A percentile compares a stretch with the other conserved stretches of the same genome.
Conservation (phyloP, 192 early-diverging fungal species). For the Linnemannia exigua region DNA sequence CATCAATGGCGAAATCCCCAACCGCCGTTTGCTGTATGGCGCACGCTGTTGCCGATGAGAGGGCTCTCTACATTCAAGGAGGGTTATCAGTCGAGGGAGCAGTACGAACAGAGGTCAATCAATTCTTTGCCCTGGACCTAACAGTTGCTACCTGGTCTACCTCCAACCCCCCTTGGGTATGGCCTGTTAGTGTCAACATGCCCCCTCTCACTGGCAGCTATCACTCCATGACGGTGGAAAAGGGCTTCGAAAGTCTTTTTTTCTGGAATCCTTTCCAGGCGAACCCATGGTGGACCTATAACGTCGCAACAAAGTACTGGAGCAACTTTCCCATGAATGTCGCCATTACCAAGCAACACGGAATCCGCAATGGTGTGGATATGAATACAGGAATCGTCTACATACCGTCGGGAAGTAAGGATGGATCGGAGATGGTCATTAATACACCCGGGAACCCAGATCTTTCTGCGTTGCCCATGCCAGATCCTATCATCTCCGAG, state of each 20-base stretch:
- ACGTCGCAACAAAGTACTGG: background rate
- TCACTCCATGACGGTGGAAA: background rate
- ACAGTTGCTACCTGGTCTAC: background rate
- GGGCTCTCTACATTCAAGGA: background rate
- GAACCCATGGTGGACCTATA: background rate
- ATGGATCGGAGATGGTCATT: background rate
- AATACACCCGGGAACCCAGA: background rate
- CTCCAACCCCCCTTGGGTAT: background rate
- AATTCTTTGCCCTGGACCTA: background rate
- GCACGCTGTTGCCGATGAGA: background rate
- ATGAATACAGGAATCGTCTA: background rate
- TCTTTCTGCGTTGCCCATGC: no score
- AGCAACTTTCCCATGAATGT: background rate
- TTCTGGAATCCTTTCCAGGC: background rate
- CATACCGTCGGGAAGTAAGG: background rate
- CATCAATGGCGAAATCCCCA: background rate
- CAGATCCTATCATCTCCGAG: background rate
- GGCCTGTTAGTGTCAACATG: no score
- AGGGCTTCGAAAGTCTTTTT: background rate
- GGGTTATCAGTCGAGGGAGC: background rate
- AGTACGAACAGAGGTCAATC: background rate
- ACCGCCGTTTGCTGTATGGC: background rate
- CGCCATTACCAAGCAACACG: background rate
- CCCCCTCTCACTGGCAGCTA: background rate
- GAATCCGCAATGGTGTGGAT: background rate